These are phyloP conservation scores for Erigeron canadensis DNA, from an alignment of 129 eudicot species.

Conservation along the genomic window DNA sequence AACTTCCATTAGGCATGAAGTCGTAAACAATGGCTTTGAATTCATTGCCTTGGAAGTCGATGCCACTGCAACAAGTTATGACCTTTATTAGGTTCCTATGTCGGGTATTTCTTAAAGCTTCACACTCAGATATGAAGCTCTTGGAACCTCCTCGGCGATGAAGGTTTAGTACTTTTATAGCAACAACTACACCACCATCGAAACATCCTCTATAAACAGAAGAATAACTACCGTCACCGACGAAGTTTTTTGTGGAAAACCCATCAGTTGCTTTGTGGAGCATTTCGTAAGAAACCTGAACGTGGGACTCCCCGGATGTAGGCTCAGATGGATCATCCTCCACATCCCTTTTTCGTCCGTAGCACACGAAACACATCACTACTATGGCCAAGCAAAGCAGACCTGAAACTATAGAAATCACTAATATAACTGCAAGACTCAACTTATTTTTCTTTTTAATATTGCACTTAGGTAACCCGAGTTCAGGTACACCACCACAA, in stretches of 20 bases:
- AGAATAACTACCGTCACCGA: constrained; percentile 37
- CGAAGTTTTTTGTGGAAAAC: constrained; percentile 35
- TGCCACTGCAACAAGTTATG: constrained; percentile 46
- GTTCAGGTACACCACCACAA: constrained; percentile 40
- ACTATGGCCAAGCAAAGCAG: constrained; percentile 10
- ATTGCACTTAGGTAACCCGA: constrained; percentile 30
- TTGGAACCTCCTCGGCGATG: constrained; percentile 31
- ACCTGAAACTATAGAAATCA: constrained; percentile 15
- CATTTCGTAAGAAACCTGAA: constrained; percentile 33
- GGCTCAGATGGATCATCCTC: constrained; percentile 3
- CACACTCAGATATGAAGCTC: constrained; percentile 43
- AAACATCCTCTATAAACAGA: constrained; percentile 41
- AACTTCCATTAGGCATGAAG: constrained; percentile 49
- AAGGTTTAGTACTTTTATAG: constrained; percentile 49
- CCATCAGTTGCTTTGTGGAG: constrained; percentile 51
- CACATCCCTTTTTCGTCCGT: constrained; percentile 18
- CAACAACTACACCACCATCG: constrained; percentile 19
- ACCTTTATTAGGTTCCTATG: constrained; percentile 46
- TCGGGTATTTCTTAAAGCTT: constrained; percentile 40
- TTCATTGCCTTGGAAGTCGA: constrained; percentile 34
- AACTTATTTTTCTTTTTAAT: constrained; percentile 3
- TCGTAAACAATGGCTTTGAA: constrained; percentile 54
- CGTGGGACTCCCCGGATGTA: constrained; percentile 8
- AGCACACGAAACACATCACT: constrained; percentile 17
- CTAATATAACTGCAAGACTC: constrained; percentile 24